phyloP scores from a whole-genome alignment of 495 filamentous ascomycete species.

The Tuber borchii region DNA sequence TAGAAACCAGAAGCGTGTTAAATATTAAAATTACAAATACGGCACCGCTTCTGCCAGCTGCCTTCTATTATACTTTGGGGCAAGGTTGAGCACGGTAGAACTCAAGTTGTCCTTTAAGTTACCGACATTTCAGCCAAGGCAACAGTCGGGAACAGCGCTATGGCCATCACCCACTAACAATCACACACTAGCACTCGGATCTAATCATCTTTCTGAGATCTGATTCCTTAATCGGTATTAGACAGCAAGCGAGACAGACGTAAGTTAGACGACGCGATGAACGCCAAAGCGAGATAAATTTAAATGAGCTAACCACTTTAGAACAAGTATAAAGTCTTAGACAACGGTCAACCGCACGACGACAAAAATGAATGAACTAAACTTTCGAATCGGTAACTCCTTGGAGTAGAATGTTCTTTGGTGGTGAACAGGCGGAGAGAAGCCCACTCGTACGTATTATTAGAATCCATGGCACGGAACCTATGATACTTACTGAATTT shows the following conservation, averaged over 20 bases:
- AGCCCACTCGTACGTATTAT: too few relatives aligned
- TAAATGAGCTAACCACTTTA: background rate
- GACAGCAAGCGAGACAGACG: background rate
- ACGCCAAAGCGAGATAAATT: background rate
- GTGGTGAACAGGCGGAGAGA: too few relatives aligned
- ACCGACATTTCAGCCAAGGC: background rate
- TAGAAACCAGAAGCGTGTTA: background rate
- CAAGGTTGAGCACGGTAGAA: background rate
- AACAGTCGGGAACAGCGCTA: background rate
- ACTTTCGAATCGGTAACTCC: too few relatives aligned
- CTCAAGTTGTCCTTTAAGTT: background rate
- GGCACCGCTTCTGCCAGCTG: background rate
- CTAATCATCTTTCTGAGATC: too few relatives aligned
- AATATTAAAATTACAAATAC: background rate
- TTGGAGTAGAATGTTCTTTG: too few relatives aligned
- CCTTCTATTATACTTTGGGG: background rate
- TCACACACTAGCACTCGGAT: too few relatives aligned
- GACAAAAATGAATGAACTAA: too few relatives aligned
- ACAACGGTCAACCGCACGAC: too few relatives aligned
- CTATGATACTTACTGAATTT: background rate
- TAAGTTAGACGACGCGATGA: rapidly evolving
- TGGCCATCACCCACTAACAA: too few relatives aligned
- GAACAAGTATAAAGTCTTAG: too few relatives aligned
- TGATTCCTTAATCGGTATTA: background rate
- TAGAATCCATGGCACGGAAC: background rate